Conservation (phyloP, 2,329 filamentous ascomycete genomes). For the Hymenoscyphus salicellus region DNA sequence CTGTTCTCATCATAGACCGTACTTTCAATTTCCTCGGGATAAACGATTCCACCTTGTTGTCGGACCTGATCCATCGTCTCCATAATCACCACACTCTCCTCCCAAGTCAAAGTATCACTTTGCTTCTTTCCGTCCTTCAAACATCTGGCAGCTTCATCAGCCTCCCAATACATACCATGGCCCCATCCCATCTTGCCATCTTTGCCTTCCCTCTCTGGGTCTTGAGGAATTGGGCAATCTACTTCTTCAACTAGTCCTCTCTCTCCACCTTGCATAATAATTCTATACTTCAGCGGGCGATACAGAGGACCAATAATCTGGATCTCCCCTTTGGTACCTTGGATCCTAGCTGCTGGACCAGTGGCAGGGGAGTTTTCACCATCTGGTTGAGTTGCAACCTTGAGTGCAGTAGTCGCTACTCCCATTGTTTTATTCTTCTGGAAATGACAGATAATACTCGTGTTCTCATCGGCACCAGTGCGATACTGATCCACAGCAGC, state of each 20-base stretch:
- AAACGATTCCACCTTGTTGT: conserved; percentile 58
- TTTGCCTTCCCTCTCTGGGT: conserved; percentile 25
- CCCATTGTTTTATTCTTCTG: conserved; percentile 57
- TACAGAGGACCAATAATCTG: conserved; percentile 60
- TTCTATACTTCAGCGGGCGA: conserved; percentile 50
- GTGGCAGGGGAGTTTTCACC: conserved; percentile 44
- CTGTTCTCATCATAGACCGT: conserved; percentile 59
- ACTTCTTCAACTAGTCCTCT: conserved; percentile 36
- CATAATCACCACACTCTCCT: conserved; percentile 68
- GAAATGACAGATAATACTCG: conserved; percentile 61
- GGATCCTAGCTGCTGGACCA: conserved; percentile 57
- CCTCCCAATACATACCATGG: conserved; percentile 70
- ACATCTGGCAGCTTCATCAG: conserved; percentile 64
- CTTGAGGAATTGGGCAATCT: conserved; percentile 44
- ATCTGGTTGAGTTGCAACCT: conserved; percentile 49
- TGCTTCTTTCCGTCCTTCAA: conserved; percentile 61
- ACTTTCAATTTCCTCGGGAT: conserved; percentile 63
- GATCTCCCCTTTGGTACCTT: conserved; percentile 65
- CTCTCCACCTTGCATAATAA: conserved; percentile 46
- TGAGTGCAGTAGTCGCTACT: conserved; percentile 55
- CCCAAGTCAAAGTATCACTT: conserved; percentile 54
- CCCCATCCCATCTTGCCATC: conserved; percentile 39
- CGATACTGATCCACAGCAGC: conserved; percentile 57
- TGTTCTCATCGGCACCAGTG: conserved; percentile 62
- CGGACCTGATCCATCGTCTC: conserved; percentile 69